phyloP scores from a whole-genome alignment of 768 basidiomycete genomes.

The Boletus pseudo-olivaceus region DNA sequence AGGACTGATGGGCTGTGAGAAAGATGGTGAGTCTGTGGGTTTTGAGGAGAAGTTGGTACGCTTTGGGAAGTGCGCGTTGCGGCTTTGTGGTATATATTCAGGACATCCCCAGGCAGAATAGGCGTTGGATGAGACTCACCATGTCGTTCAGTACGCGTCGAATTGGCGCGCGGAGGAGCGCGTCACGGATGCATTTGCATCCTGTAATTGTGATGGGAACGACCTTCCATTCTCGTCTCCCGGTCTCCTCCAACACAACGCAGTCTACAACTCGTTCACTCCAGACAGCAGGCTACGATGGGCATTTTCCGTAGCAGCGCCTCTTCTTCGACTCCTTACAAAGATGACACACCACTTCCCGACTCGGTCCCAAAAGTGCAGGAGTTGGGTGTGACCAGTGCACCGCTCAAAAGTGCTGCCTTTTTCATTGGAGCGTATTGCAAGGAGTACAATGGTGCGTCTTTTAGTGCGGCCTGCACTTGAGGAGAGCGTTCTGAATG shows the following conservation, averaged over 20 bases:
- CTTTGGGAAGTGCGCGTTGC: conserved; percentile 52
- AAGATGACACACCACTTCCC: conserved; percentile 66
- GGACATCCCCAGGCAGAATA: neutral
- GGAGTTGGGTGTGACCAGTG: conserved; percentile 88
- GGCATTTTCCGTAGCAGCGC: conserved; percentile 50
- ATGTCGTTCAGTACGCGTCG: conserved; percentile 9
- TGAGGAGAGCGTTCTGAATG: conserved; percentile 9
- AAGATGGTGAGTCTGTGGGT: conserved; percentile 70
- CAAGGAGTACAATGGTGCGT: conserved; percentile 93
- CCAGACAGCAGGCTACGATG: conserved; percentile 37
- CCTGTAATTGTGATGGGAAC: conserved; percentile 16
- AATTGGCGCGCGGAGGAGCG: neutral
- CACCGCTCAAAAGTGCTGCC: conserved; percentile 91
- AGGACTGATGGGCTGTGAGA: conserved; percentile 51
- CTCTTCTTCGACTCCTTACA: conserved; percentile 47
- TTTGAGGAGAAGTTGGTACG: conserved; percentile 66
- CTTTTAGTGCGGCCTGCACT: neutral
- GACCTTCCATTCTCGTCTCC: conserved; percentile 21
- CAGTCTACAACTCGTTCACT: neutral
- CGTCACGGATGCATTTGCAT: neutral
- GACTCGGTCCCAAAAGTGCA: conserved; percentile 69
- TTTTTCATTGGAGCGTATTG: conserved; percentile 97
- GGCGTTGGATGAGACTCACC: conserved; percentile 11
- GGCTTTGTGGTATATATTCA: conserved; percentile 36
- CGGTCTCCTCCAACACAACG: conserved; percentile 20